These are phyloP conservation scores for Cenchrus purpureus DNA, from an alignment of 176 grass and related monocot species.

Conservation along the genomic window DNA sequence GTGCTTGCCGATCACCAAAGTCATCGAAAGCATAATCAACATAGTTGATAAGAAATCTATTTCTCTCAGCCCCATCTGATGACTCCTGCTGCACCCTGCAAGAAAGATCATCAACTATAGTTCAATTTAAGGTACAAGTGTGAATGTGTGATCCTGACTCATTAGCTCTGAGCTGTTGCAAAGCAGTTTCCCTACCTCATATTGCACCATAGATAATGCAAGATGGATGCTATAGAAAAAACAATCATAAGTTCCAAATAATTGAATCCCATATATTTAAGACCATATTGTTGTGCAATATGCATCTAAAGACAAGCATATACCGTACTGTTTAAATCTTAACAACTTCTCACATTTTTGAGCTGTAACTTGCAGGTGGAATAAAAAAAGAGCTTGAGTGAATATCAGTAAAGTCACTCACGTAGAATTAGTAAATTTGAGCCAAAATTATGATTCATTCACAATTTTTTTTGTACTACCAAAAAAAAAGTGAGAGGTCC, in stretches of 20 bases:
- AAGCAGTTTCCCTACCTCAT: neutral
- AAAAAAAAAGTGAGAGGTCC: neutral
- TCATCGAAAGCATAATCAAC: slow-evolving; percentile 96
- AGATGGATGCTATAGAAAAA: slow-evolving; percentile 14
- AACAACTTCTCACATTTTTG: slow-evolving; percentile 7
- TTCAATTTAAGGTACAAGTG: slow-evolving; percentile 22
- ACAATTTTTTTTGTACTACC: neutral
- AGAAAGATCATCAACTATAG: slow-evolving; percentile 38
- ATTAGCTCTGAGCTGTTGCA: neutral
- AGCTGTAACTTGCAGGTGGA: slow-evolving; percentile 31
- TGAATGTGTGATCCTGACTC: neutral
- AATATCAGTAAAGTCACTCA: neutral
- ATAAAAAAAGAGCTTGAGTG: neutral
- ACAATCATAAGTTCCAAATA: slow-evolving; percentile 5
- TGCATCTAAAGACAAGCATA: slow-evolving; percentile 27
- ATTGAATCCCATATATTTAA: slow-evolving; percentile 19
- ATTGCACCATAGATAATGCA: neutral
- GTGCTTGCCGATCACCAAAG: slow-evolving; percentile 85
- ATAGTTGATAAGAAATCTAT: slow-evolving; percentile 94
- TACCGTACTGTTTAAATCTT: slow-evolving; percentile 7
- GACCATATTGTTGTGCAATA: slow-evolving; percentile 18
- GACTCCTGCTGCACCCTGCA: slow-evolving; percentile 97
- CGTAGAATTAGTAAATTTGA: neutral
- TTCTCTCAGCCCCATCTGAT: slow-evolving; percentile 94
- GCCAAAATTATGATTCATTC: neutral